Conservation (phyloP, 1,284 basidiomycete genomes). For the Leccinum pallidistipes region DNA sequence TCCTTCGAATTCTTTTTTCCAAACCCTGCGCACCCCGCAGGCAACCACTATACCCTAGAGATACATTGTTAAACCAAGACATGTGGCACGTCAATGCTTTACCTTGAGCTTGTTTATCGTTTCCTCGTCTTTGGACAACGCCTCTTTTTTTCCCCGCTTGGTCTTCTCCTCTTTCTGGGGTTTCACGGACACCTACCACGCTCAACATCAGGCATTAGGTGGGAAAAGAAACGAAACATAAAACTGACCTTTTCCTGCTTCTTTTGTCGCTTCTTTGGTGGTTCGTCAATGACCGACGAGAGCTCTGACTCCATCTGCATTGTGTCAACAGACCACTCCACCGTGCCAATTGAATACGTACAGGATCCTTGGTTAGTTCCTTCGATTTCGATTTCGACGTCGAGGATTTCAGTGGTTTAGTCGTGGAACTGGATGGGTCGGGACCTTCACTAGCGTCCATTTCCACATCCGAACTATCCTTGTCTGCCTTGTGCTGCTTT, state of each 20-base stretch:
- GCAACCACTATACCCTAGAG: slow-evolving; percentile 65
- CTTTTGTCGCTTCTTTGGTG: slow-evolving; percentile 43
- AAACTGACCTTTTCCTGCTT: slow-evolving; percentile 35
- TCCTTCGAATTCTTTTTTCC: slow-evolving; percentile 76
- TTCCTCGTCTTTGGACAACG: slow-evolving; percentile 53
- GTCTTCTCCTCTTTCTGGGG: slow-evolving; percentile 22
- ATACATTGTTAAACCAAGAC: neutral
- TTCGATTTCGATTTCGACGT: slow-evolving; percentile 12
- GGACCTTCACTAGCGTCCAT: slow-evolving; percentile 8
- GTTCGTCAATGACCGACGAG: slow-evolving; percentile 59
- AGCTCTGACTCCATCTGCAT: slow-evolving; percentile 58
- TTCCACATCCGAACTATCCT: slow-evolving; percentile 11
- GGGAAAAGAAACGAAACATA: neutral
- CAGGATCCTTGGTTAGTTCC: slow-evolving; percentile 15
- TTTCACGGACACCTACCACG: slow-evolving; percentile 16
- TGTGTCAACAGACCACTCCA: neutral
- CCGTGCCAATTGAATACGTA: slow-evolving; percentile 10
- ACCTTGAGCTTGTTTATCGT: slow-evolving; percentile 63
- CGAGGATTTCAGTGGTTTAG: slow-evolving; percentile 5
- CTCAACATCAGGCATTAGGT: neutral
- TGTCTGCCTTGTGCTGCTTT: slow-evolving; percentile 1
- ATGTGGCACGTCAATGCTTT: neutral
- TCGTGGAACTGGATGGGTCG: slow-evolving; percentile 11
- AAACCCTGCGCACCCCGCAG: slow-evolving; percentile 80
- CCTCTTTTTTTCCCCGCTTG: slow-evolving; percentile 29